Evolutionary conservation across 495 filamentous ascomycete genomes (phyloP), one percentile per base, ranked within the genome.

Genomic region (Penicillium maclennaniae): DNA sequence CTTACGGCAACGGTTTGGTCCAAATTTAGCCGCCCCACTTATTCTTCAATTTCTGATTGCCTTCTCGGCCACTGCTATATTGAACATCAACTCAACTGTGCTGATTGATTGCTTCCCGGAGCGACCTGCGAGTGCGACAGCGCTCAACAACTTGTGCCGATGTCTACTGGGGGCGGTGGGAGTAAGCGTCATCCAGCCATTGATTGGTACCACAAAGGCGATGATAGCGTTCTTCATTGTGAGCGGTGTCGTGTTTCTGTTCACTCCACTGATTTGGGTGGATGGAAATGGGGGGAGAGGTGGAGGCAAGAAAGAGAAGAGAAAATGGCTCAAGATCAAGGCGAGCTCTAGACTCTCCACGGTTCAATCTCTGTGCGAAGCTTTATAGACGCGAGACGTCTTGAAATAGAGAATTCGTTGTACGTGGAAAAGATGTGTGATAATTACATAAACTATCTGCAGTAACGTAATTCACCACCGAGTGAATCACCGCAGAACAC

Each of bases 31-130:
- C 2, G 45, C 45, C 1, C 45, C 45, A 10, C 45, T 48, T 20
- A 48, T 48, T 12, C 45, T 48, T 6, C 45, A 48, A 26, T 48
- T 48, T 16, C 34, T 48, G 45, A 48, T 48, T 17, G 17, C 45
- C 10, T 48, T 48, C 26, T 39, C 45, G n/a, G 45, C 45, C 8
- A 48, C 45, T 23, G 45, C 45, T 9, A 48, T 48, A 17, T 48
- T 48, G 19, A 48, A 48, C 19, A 48, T 48, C n/a, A 48, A 48
- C 21, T 48, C 45, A 8, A 48, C 45, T 23, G 45, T 48, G 45
- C 34, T 48, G 19, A 48, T 48, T n/a, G 45, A 48, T 26, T 48
- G 45, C 45, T 48, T 48, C 17, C 45, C 45, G 20, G 45, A 48
- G 31, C 45, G 45, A n/a, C 45, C 45, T 12, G 31, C 45, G 19